Evolutionary conservation across 441 rosid species (phyloP).

Genomic region (Gossypium trilobum): DNA sequence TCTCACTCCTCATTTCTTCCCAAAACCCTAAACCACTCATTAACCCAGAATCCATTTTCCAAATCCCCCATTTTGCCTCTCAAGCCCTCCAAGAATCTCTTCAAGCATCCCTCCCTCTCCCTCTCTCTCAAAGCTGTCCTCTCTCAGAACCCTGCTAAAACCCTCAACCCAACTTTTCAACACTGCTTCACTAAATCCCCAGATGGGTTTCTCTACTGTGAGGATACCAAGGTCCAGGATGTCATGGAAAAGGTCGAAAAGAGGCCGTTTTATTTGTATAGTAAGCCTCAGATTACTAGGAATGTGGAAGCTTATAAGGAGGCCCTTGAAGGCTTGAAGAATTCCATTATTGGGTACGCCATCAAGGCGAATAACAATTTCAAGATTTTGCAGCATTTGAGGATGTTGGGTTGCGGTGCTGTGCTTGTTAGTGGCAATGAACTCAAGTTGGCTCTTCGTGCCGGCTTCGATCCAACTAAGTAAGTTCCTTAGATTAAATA

Average conservation of each 20-base stretch:
- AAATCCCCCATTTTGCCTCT: conserved; percentile 30
- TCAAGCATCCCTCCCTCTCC: conserved; percentile 16
- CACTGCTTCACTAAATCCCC: conserved; percentile 77
- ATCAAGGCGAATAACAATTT: conserved; percentile 87
- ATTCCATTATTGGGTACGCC: conserved; percentile 74
- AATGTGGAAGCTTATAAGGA: conserved; percentile 72
- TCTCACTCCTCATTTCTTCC: conserved; percentile 30
- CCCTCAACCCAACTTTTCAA: conserved; percentile 29
- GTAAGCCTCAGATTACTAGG: conserved; percentile 79
- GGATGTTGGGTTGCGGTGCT: conserved; percentile 85
- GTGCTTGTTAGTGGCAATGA: conserved; percentile 93
- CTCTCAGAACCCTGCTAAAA: conserved; percentile 43
- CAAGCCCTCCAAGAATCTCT: conserved; percentile 22
- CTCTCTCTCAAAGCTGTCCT: conserved; percentile 46
- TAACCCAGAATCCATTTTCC: conserved; percentile 29
- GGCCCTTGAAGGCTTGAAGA: conserved; percentile 57
- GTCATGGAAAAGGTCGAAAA: conserved; percentile 70
- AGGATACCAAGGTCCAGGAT: conserved; percentile 67
- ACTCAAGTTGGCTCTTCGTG: conserved; percentile 76
- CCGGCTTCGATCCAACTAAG: conserved; percentile 89
- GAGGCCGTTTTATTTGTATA: conserved; percentile 81
- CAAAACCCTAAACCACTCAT: conserved; percentile 30
- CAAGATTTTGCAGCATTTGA: conserved; percentile 88
- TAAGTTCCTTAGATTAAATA: conserved; percentile 15
- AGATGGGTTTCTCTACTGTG: conserved; percentile 85